phyloP scores from a whole-genome alignment of 208 protist species.

The Trypanosoma cruzi region DNA sequence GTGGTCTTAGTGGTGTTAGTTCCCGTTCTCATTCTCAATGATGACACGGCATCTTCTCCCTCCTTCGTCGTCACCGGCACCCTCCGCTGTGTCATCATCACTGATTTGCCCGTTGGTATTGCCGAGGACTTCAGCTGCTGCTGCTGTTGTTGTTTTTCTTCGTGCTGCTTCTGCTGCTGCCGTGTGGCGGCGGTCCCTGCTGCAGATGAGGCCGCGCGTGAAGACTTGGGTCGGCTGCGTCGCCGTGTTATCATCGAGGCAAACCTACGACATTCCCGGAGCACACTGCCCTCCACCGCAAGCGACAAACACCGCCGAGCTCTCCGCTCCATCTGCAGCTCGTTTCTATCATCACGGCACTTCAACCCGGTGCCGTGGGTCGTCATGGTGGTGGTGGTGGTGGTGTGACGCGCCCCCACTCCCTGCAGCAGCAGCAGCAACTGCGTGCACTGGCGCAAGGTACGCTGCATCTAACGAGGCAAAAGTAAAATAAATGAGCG shows the following conservation, averaged over 20 bases:
- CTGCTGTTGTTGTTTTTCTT: neutral
- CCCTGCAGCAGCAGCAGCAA: neutral
- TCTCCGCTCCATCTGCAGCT: neutral
- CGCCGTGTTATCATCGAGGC: conserved; percentile 17
- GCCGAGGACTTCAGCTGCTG: neutral
- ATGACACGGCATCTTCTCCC: neutral
- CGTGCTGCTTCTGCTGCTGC: conserved; percentile 4
- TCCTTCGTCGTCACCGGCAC: neutral
- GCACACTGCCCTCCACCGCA: neutral
- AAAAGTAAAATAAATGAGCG: conserved; percentile 11
- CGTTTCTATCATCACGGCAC: neutral
- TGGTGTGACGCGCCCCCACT: neutral
- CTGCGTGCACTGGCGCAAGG: conserved; percentile 14
- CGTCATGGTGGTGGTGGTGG: neutral
- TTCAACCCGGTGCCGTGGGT: neutral
- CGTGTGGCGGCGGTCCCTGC: neutral
- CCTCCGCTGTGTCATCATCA: neutral
- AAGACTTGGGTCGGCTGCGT: conserved; percentile 3
- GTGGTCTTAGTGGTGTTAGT: no score
- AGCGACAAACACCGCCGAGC: neutral
- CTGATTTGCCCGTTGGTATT: neutral
- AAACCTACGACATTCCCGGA: conserved; percentile 12
- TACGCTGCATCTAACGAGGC: conserved; percentile 16
- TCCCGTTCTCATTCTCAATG: neutral
- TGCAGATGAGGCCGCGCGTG: neutral